Evolutionary conservation across 805 yeast genomes (phyloP).

Genomic region (Lipomyces japonicus): DNA sequence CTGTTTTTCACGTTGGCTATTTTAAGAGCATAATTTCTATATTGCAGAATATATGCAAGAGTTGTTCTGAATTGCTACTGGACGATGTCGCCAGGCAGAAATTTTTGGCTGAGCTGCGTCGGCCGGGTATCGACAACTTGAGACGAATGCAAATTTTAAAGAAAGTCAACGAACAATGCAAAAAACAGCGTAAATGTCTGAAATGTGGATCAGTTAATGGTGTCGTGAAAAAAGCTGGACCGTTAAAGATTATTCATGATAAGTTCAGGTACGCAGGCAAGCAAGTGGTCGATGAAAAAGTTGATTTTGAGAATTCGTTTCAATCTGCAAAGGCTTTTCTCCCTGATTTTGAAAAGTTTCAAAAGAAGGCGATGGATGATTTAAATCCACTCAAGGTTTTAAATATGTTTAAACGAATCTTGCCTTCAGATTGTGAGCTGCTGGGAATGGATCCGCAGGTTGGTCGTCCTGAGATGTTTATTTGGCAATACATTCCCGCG

Average conservation of each 20-base stretch:
- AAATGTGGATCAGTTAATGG: conserved; percentile 88
- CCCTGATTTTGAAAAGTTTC: conserved; percentile 85
- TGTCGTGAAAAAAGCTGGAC: conserved; percentile 96
- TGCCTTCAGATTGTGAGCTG: conserved; percentile 85
- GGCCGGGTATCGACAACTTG: conserved; percentile 85
- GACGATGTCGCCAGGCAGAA: conserved; percentile 67
- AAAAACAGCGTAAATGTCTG: conserved; percentile 88
- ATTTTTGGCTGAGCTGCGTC: conserved; percentile 72
- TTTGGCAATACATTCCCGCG: conserved; percentile 96
- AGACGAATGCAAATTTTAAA: conserved; percentile 87
- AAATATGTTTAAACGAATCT: conserved; percentile 78
- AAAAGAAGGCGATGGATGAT: conserved; percentile 86
- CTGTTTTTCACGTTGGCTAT: conserved; percentile 96
- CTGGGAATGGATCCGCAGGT: conserved; percentile 83
- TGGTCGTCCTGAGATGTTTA: conserved; percentile 93
- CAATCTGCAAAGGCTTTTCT: conserved; percentile 65
- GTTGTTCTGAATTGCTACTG: conserved; percentile 73
- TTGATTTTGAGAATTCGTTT: conserved; percentile 82
- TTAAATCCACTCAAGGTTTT: conserved; percentile 87
- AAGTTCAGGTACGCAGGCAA: conserved; percentile 95
- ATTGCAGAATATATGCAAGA: conserved; percentile 84
- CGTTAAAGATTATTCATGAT: conserved; percentile 91
- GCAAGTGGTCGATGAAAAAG: conserved; percentile 77
- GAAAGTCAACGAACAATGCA: conserved; percentile 83
- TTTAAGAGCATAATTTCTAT: conserved; percentile 87